Evolutionary conservation across 2,329 filamentous ascomycete genomes (phyloP), one percentile per base, ranked within the genome.

Genomic region (Clarireedia paspali): DNA sequence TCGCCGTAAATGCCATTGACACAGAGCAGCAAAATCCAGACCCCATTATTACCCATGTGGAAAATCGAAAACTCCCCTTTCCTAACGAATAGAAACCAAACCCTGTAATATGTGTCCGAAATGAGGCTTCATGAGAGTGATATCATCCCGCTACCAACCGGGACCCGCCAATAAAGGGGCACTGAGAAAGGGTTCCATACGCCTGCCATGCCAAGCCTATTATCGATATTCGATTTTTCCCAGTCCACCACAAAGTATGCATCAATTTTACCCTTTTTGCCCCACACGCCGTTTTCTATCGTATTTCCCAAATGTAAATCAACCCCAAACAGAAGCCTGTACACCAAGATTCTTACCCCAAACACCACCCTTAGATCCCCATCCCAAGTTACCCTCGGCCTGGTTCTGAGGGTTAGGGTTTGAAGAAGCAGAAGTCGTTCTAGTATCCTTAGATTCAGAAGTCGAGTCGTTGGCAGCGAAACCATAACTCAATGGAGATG

Each of bases 261-360:
- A 47, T 17, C 42, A 56, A 46, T 42, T 44, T 44, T 56, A 47
- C 48, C 42, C 46, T 36, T 47, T 50, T 39, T 34, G 52, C 42
- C 49, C 36, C 36, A 27, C 54, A 36, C 48, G 48, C 48, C 54
- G 46, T 20, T 52, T 47, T 56, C 27, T 52, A 48, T 52, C 46
- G 40, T 23, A 47, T 46, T 56, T 39, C 36, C 34, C 40, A 47
- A 39, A 24, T 26, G n/a, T 30, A 50, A 39, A 57, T 63, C 85
- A 96, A 65, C 91, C 91, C 91, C 91, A 97, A 64, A 96, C 92
- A 62, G 90, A 95, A 62, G 91, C 91, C 71, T 95, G 90, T 59
- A 91, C 88, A 62, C 91, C 89, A 59, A 95, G 83, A 88, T 67
- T 88, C 89, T 67, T 86, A 58, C 90, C 88, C 91, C 91, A 96